These are phyloP conservation scores for Synchytrium microbalum DNA, from an alignment of 371 early-diverging fungal genomes.

Conservation along the genomic window DNA sequence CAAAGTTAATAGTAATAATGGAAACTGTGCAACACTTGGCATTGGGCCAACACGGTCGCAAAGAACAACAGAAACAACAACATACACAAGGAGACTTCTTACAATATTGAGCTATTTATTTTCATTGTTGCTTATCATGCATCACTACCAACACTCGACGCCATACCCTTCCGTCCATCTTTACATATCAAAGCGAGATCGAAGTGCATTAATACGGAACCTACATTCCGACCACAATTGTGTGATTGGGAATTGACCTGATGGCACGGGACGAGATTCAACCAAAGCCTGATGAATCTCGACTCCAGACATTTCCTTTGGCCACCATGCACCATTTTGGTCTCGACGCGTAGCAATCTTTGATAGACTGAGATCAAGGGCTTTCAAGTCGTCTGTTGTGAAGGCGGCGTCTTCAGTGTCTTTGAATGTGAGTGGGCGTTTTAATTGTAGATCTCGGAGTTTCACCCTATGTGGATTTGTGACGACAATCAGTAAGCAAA, in stretches of 20 bases:
- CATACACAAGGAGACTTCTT: no score
- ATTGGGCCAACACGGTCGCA: no score
- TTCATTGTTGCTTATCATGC: no score
- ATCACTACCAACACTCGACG: no score
- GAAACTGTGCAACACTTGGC: no score
- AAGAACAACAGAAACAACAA: no score
- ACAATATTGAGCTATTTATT: no score
- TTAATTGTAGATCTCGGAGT: background rate
- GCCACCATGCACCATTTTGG: background rate
- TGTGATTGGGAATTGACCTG: background rate
- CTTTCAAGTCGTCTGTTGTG: background rate
- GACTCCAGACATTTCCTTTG: background rate
- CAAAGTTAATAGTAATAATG: no score
- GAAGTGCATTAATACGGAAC: no score
- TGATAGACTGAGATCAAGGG: background rate
- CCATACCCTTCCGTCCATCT: no score
- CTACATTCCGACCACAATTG: background rate
- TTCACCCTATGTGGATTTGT: background rate
- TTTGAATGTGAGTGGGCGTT: background rate
- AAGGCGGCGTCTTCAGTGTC: background rate
- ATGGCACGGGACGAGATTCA: background rate
- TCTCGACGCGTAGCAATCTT: background rate
- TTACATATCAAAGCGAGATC: no score
- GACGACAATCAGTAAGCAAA: background rate
- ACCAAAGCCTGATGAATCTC: background rate